Base-by-base conservation (phyloP, 129 eudicot genomes). In the Lonicera japonica region DNA sequence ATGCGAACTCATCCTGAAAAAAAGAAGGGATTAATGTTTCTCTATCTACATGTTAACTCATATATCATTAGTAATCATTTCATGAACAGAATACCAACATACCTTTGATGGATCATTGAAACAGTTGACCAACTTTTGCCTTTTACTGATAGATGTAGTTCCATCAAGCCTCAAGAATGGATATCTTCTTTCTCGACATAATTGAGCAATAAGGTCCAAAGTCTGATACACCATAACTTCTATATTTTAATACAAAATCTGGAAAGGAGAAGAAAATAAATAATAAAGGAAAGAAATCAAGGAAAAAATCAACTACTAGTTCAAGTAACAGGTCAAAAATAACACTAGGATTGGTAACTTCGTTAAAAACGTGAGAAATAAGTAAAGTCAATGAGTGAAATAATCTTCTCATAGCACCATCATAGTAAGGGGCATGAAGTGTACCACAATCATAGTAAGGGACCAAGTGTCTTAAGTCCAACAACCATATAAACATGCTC, bases 101-200 rank as follows among this genome's bases (percentile, higher is more conserved):
- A 88, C 99, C 89, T 85, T 94, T 60, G 87, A 80, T 46, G 69
- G 70, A 81, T 94, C 96, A 73, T 94, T 94, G 67, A 94, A 94
- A 72, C 84, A 57, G 79, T 94, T 88, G 70, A 94, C 99, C 87
- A 94, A 77, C 83, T 94, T 94, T 73, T 94, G 99, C 71, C 99
- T 89, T 77, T 88, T 88, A 77, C 89, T 85, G 64, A 94, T 94
- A 25, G 99, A 88, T 56, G 96, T 94, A 54, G 83, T 66, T n/a
- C 99, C 99, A 68, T 94, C 99, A 71, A 94, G 99, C 76, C 94
- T 83, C 76, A 88, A 63, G 43, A 84, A 85, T 22, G 99, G 96
- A 69, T 94, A 94, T 79, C 99, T 85, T 70, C 96, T 78, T 76
- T 94, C 99, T 58, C 99, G 96, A 57, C 99, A 94, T 69, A 94